phyloP scores from a whole-genome alignment of 129 eudicot genomes.

The Tagetes erecta region DNA sequence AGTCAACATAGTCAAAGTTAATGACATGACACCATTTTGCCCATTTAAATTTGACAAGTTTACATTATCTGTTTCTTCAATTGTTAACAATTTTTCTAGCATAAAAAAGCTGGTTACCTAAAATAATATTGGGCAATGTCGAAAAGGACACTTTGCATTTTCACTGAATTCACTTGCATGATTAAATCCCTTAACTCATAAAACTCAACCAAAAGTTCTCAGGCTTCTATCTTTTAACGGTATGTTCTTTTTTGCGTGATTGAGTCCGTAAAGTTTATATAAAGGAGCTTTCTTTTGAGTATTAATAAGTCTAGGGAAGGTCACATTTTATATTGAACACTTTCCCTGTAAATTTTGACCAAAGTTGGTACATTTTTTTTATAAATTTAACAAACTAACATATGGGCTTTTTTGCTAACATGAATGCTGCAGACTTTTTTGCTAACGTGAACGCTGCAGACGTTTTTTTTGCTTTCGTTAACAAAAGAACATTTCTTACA shows the following conservation, averaged over 20 bases:
- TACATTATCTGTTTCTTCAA: neutral
- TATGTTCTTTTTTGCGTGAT: neutral
- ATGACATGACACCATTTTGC: neutral
- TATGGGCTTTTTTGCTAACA: neutral
- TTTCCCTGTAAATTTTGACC: neutral
- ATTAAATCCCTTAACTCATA: neutral
- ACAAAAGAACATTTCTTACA: too few relatives aligned
- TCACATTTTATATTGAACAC: neutral
- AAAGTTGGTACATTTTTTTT: neutral
- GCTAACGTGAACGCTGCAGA: neutral
- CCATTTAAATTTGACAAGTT: neutral
- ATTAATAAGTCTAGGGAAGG: neutral
- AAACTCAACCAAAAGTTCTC: neutral
- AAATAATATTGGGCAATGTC: neutral
- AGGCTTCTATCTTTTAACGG: neutral
- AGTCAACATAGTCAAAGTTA: constrained; percentile 6
- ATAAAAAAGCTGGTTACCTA: neutral
- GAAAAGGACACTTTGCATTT: neutral
- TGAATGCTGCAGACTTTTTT: neutral
- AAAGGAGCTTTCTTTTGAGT: neutral
- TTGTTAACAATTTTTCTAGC: neutral
- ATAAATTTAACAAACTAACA: neutral
- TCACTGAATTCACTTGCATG: neutral
- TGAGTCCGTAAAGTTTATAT: neutral
- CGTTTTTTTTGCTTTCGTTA: too few relatives aligned